Conservation (phyloP, 495 filamentous ascomycete genomes). For the Annulohypoxylon bovei region DNA sequence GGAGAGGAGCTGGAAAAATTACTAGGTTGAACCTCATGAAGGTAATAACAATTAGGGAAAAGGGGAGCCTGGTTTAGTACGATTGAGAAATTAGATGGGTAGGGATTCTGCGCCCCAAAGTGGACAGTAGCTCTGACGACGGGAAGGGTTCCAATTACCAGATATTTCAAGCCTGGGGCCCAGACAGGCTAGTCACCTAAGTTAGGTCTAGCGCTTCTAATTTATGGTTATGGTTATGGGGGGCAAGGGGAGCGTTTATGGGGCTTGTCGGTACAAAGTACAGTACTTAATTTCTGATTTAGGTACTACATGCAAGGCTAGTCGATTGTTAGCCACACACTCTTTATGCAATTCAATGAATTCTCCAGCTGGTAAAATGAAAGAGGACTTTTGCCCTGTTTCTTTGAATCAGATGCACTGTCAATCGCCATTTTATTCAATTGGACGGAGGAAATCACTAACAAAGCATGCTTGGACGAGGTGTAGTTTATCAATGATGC, state of each 20-base stretch:
- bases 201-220: slow-evolving; percentile 26
- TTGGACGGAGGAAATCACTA: slow-evolving; percentile 7
- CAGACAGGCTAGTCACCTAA: slow-evolving; percentile 15
- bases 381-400: slow-evolving; percentile 2
- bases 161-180: slow-evolving; percentile 39
- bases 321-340: slow-evolving; percentile 14
- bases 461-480: slow-evolving; percentile 27
- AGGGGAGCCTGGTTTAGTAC: slow-evolving; percentile 52
- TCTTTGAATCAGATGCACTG: slow-evolving; percentile 10
- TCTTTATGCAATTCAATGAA: slow-evolving; percentile 37
- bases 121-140: slow-evolving; percentile 45
- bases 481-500: slow-evolving; percentile 6
- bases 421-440: slow-evolving; percentile 26
- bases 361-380: not conserved
- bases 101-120: slow-evolving; percentile 47
- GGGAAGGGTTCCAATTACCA: slow-evolving; percentile 41
- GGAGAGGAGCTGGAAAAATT: slow-evolving; percentile 46
- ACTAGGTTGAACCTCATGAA: slow-evolving; percentile 47
- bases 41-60: slow-evolving; percentile 49
- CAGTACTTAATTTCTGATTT: slow-evolving; percentile 11
- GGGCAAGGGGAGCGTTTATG: slow-evolving; percentile 12
- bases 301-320: slow-evolving; percentile 27
- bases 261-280: slow-evolving; percentile 21
- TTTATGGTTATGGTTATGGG: slow-evolving; percentile 33
- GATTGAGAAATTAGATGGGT: slow-evolving; percentile 49